These are phyloP conservation scores for Entrophospora sp. DNA, from an alignment of 192 early-diverging fungal genomes.

Conservation along the genomic window DNA sequence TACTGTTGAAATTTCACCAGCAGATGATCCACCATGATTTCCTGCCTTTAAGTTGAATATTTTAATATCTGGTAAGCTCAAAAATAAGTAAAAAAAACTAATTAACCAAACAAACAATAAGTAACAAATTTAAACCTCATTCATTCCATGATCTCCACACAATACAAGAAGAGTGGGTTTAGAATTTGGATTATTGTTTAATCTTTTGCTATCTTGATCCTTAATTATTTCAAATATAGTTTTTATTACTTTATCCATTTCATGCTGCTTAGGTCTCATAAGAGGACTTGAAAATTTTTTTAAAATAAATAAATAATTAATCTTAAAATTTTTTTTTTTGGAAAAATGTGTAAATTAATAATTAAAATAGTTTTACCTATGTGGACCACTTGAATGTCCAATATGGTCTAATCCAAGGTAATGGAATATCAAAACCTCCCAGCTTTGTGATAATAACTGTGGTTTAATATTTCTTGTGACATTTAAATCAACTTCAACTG, in stretches of 20 bases:
- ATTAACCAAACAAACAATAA: too few species aligned
- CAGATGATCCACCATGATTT: constrained; percentile 52
- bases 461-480: constrained; percentile 58
- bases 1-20: constrained; percentile 44
- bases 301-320: too few species aligned
- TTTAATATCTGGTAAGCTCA: too few species aligned
- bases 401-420: constrained; percentile 80
- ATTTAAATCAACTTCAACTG: constrained; percentile 65
- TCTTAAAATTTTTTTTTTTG: too few species aligned
- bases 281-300: constrained; percentile 44
- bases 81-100: not conserved
- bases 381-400: constrained; percentile 64
- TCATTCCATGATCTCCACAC: constrained; percentile 81
- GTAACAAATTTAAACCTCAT: too few species aligned
- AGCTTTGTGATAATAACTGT: constrained; percentile 45
- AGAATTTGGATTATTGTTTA: constrained; percentile 24
- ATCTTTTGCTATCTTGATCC: constrained; percentile 35
- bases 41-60: constrained; percentile 28
- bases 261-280: constrained; percentile 67
- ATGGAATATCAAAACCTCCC: constrained; percentile 69
- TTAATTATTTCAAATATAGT: constrained; percentile 41
- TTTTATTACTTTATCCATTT: constrained; percentile 64
- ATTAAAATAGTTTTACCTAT: constrained; percentile 11
- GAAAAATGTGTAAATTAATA: too few species aligned
- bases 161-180: constrained; percentile 65